Base-by-base conservation (phyloP, 2,329 filamentous ascomycete species). In the Cytospora mali region DNA sequence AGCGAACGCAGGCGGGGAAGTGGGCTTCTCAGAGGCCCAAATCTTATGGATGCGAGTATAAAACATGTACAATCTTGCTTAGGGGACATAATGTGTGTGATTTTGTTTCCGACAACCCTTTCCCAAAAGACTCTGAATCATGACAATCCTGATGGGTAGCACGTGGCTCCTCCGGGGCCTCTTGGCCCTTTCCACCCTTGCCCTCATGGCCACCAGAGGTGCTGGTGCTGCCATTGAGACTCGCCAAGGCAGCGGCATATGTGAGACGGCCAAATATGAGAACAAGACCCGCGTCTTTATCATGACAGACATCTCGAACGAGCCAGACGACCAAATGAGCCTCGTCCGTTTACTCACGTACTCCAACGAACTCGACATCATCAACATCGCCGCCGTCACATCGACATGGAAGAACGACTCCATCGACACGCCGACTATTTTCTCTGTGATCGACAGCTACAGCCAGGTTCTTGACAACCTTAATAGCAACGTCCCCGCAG, bases 301-400 rank as follows among this genome's bases (percentile, higher is more conserved):
- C 61, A 58, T 79, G 21, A 75, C 76, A 13, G 78, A 81, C 53
- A 80, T 80, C 61, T 76, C 76, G 55, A 80, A 80, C 65, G 78
- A 81, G 64, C 78, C 77, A 0, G 79, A 80, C 60, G 78, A 81
- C 67, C 72, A 75, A 3, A 75, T 79, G 66, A 80, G 76, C 2
- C 70, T 81, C 11, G 75, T 77, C 9, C 74, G 79, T 7, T 78
- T 78, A 62, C 71, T 81, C 4, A 69, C 79, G 1, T 81, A 81
- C 66, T 70, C 75, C 9, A 80, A 81, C 67, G 74, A 81, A 67
- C 80, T 81, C 66, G 67, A 75, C n/a, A 79, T 76, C 3, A 71
- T 79, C 53, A 80, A 77, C 4, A 68, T 80, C n/a, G 76, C 79
- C 4, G 80, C 78, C 9, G 74, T 72, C 50, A 81, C 79, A 0